Base-by-base conservation (phyloP, 805 yeast genomes). In the Metschnikowia noctiluminum region DNA sequence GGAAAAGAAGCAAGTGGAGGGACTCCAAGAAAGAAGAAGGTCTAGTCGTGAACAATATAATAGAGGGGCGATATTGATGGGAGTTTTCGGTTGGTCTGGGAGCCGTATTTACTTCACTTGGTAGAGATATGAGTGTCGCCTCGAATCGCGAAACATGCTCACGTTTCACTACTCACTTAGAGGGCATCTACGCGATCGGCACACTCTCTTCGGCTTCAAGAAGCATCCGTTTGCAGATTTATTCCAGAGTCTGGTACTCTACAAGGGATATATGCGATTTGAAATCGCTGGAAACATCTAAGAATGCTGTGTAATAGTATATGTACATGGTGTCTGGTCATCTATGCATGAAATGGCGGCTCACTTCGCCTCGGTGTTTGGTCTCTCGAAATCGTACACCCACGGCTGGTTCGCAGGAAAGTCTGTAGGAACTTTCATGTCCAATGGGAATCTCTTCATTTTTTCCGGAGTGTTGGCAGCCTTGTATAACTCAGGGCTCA, bases 351-450 rank as follows among this genome's bases (percentile, higher is more conserved):
- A 34, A 12, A 34, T 7, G 36, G 15, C 36, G 13, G 16, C 44
- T n/a, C 21, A 37, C 28, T 26, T n/a, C 39, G 28, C 37, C 41
- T 40, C 35, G 34, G 40, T 35, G 12, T 14, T 40, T 32, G 45
- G 40, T 40, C 48, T 48, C 15, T 48, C 46, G 48, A 32, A 56
- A 53, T 82, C 79, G 59, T 79, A 79, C 48, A 82, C 81, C 97
- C 97, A 91, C 15, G 87, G 74, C 51, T 78, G 77, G 60, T 80
- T 81, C 15, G 97, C 87, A 12, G 99, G 99, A 52, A 74, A 88
- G 48, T 90, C 92, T 1, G 96, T 86, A 16, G 99, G 99, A 9
- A 88, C 82, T 62, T 94, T 81, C 65, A 89, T 64, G 61, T 92
- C 97, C 58, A 87, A 69, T 6, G 96, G 92, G 65, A 88, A 90